These are phyloP conservation scores for Aspergillaceae sp. DNA, from an alignment of 2,329 filamentous ascomycete genomes.

Conservation along the genomic window DNA sequence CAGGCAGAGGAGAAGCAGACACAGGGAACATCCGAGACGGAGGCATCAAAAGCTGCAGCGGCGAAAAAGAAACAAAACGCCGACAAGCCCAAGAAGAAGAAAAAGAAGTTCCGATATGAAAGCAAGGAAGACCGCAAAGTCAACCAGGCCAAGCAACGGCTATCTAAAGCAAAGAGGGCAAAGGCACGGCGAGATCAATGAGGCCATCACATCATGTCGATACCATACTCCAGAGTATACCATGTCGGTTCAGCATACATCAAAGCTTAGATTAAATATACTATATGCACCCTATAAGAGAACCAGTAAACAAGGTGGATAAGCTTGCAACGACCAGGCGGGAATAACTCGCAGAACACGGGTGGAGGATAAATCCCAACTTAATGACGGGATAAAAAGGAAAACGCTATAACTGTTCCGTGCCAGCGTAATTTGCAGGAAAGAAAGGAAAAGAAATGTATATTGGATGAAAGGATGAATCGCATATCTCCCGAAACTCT, in stretches of 20 bases:
- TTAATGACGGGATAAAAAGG: slow-evolving; percentile 9
- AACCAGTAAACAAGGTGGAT: slow-evolving; percentile 8
- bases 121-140: slow-evolving; percentile 69
- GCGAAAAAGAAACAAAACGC: slow-evolving; percentile 45
- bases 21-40: slow-evolving; percentile 26
- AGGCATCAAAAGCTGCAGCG: slow-evolving; percentile 19
- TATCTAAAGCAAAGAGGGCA: slow-evolving; percentile 63
- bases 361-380: slow-evolving; percentile 7
- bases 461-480: slow-evolving; percentile 18
- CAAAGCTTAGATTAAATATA: slow-evolving; percentile 6
- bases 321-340: slow-evolving; percentile 3
- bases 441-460: slow-evolving; percentile 1
- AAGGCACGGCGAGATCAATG: slow-evolving; percentile 40
- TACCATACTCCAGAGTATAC: slow-evolving; percentile 2
- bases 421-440: slow-evolving; percentile 15
- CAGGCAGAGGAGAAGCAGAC: slow-evolving; percentile 15
- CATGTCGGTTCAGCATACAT: background rate
- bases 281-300: slow-evolving; percentile 9
- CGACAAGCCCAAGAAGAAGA: slow-evolving; percentile 64
- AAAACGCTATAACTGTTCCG: slow-evolving; percentile 10
- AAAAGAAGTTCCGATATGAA: slow-evolving; percentile 89
- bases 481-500: slow-evolving; percentile 21
- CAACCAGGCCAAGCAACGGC: slow-evolving; percentile 53
- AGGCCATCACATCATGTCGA: slow-evolving; percentile 8
- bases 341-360: background rate